Evolutionary conservation across 1,139 yeast species (phyloP), one percentile per base, ranked within the genome.

Genomic region (Candida sp.): DNA sequence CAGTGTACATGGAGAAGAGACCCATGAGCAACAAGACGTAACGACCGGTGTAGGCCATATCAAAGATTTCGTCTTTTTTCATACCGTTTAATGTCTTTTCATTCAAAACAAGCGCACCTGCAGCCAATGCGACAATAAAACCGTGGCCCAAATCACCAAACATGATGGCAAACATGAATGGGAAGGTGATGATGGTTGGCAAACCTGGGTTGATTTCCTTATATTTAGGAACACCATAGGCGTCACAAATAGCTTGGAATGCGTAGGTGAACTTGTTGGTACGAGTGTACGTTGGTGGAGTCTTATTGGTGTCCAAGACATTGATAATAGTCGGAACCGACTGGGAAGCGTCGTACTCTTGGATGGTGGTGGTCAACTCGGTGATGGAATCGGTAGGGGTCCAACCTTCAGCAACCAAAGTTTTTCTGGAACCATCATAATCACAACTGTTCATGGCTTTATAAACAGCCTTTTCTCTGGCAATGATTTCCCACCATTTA

Each of bases 141-240:
- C 96, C 96, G 67, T 88, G 96, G 27, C 96, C 96, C 55, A 87
- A 69, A 71, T 88, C 96, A 77, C 96, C 96, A 74, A 88, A 88
- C 96, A 88, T 88, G 59, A 88, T 84, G 34, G 96, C 93, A 71
- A 88, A 88, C 91, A 88, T 86, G 63, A 88, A 88, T 37, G 96
- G 96, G 75, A 88, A 88, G 2, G 96, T 88, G 27, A 88, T 84
- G 50, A 86, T 79, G 2, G 96, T 88, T 30, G 96, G 88, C 56
- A 88, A 75, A 54, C 93, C 96, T 2, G 96, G 90, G 64, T 88
- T 88, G 28, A 88, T 88, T 68, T 88, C 96, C 57, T 88, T 80
- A 64, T 88, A 88, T 17, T 87, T 78, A 5, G 94, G 90, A 55
- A 86, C 77, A 63, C 94, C 96, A 66, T 88, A 88, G 6, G 94